phyloP scores from a whole-genome alignment of 441 rosid species.

The Euphorbia schlechtendalii region DNA sequence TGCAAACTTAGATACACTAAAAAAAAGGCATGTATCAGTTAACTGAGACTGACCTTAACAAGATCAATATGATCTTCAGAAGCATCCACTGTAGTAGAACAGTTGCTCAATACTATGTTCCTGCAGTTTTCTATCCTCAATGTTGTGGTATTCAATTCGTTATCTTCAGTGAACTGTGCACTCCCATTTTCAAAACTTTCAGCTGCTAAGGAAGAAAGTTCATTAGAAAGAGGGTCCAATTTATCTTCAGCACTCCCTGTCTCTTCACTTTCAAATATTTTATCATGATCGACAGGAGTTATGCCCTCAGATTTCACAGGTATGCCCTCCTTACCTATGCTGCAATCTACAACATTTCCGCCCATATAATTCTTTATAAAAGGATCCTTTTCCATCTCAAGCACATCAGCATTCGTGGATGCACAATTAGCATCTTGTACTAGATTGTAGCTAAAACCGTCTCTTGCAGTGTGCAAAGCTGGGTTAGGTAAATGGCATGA shows the following conservation, averaged over 20 bases:
- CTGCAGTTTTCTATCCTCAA: constrained; percentile 24
- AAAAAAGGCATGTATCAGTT: constrained; percentile 7
- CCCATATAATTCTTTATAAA: constrained; percentile 17
- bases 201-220: constrained; percentile 20
- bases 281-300: constrained; percentile 11
- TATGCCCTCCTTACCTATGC: constrained; percentile 19
- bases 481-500: constrained; percentile 15
- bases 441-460: constrained; percentile 20
- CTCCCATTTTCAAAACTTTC: constrained; percentile 22
- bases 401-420: constrained; percentile 24
- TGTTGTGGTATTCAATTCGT: constrained; percentile 26
- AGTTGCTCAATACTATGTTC: constrained; percentile 22
- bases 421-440: constrained; percentile 27
- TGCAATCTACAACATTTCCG: constrained; percentile 19
- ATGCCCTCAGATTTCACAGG: constrained; percentile 25
- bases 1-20: background rate
- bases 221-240: constrained; percentile 29
- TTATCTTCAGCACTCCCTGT: constrained; percentile 21
- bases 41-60: constrained; percentile 48
- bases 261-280: constrained; percentile 22
- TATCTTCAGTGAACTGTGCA: constrained; percentile 24
- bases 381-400: constrained; percentile 35
- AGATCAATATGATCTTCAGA: constrained; percentile 29
- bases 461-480: constrained; percentile 19
- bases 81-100: constrained; percentile 28